Base-by-base conservation (phyloP, 208 protist species). In the Leishmania tropica region DNA sequence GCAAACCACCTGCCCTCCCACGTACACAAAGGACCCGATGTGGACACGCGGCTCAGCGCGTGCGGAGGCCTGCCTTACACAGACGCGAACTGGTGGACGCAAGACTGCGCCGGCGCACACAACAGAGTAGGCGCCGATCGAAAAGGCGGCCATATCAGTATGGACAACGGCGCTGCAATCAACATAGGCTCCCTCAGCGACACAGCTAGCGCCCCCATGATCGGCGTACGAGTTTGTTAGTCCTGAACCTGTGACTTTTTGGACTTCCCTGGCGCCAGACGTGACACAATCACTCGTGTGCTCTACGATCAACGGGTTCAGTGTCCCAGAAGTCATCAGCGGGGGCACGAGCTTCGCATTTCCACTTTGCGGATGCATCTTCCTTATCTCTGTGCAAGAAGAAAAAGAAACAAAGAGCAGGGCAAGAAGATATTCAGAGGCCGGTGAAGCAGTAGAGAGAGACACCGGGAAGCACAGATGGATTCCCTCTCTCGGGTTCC, bases 1-100 rank as follows among this genome's bases (percentile, higher is more conserved):
- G 81, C 90, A 91, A 19, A 94, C 88, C 15, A 85, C 83, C 75
- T 85, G 79, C 31, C 65, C 65, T n/a, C 92, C 92, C 73, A 96
- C 87, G 40, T 85, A 78, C 42, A 80, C 81, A 75, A 89, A 89
- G n/a, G 83, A 80, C 10, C 89, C 92, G 28, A 94, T 81, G 6
- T 8, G 68, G 35, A 96, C 83, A 21, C 64, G 70, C 28, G 81
- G 45, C 35, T 64, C 79, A 21, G 85, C 82, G 58, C 87, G 80
- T 3, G 86, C 89, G 15, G 75, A 78, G 56, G 35, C 58, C 70
- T 84, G 83, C 56, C 91, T 90, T 24, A 89, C 82, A 62, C 88
- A 87, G 5, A 88, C 58, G 42, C 85, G 86, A 40, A 93, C 68
- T 28, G 92, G 89, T 35, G 92, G 92, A 37, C 88, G 86, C 74